Percentiles rank a stretch among this genome's conserved stretches.
phyloP scores from a whole-genome alignment of 352 stramenopile genomes.

The Phytophthora pisi region DNA sequence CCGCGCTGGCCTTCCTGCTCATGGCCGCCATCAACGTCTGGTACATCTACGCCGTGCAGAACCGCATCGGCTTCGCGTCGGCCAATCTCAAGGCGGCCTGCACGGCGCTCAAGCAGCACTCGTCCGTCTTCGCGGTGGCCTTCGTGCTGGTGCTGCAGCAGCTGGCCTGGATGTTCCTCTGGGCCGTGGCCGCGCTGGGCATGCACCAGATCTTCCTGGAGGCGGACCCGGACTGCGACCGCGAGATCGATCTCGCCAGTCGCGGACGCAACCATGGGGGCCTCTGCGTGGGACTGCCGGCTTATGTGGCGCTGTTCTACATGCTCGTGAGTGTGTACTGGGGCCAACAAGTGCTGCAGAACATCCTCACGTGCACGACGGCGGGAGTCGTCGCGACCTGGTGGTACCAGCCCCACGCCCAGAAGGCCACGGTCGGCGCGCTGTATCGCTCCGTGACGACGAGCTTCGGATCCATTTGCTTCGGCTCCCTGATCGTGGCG shows the following conservation, averaged over 20 bases:
- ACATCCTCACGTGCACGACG: constrained; percentile 84
- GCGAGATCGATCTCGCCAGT: constrained; percentile 43
- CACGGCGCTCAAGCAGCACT: constrained; percentile 57
- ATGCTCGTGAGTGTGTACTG: constrained; percentile 87
- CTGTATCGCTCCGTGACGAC: constrained; percentile 84
- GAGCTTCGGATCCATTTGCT: constrained; percentile 83
- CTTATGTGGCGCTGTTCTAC: constrained; percentile 75
- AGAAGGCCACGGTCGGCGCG: constrained; percentile 65
- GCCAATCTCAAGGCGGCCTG: constrained; percentile 84
- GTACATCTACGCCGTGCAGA: constrained; percentile 82
- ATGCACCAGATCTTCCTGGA: constrained; percentile 80
- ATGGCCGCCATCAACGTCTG: constrained; percentile 82
- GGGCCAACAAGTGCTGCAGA: constrained; percentile 86
- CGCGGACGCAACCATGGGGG: constrained; percentile 40
- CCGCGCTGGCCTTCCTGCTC: constrained; percentile 59
- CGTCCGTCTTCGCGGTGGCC: constrained; percentile 67
- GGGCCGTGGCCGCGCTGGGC: constrained; percentile 67
- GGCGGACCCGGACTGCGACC: constrained; percentile 63
- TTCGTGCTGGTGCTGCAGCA: constrained; percentile 76
- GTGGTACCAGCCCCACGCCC: constrained; percentile 78
- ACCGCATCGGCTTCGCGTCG: constrained; percentile 82
- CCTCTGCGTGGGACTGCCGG: constrained; percentile 65
- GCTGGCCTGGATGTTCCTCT: constrained; percentile 75
- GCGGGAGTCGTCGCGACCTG: constrained; percentile 81
- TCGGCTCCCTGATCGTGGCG: constrained; percentile 88